Percentiles rank a stretch among this genome's conserved stretches.
phyloP scores from a whole-genome alignment of 495 filamentous ascomycete species.

The Penicillium robsamsonii region DNA sequence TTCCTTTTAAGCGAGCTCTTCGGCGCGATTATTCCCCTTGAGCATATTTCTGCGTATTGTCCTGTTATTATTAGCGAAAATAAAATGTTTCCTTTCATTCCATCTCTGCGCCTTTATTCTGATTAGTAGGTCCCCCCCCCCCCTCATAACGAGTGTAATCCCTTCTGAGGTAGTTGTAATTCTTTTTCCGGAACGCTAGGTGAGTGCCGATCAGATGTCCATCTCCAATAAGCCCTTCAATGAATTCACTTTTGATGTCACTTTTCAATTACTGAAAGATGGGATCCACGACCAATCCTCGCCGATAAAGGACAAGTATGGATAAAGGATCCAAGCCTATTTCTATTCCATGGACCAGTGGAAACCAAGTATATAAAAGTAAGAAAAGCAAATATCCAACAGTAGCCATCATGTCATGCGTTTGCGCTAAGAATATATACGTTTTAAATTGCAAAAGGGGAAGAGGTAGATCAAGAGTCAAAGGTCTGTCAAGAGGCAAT shows the following conservation, averaged over 20 bases:
- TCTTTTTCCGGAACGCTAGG: neutral
- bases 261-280: neutral
- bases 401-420: conserved; percentile 18
- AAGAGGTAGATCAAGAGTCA: conserved; percentile 1
- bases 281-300: neutral
- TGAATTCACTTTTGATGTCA: neutral
- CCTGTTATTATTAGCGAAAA: neutral
- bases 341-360: neutral
- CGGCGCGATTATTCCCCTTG: neutral
- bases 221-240: neutral
- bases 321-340: neutral
- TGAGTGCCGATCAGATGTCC: neutral
- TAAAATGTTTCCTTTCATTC: no score
- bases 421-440: conserved; percentile 27
- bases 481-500: conserved; percentile 1
- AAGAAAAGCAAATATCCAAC: neutral
- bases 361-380: neutral
- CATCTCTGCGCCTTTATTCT: neutral
- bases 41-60: neutral
- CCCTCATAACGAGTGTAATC: neutral
- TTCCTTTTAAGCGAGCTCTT: neutral
- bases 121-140: neutral
- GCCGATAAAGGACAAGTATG: neutral
- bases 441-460: conserved; percentile 5
- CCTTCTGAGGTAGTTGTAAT: neutral